phyloP scores from a whole-genome alignment of 2,329 filamentous ascomycete species.

The Claviceps spartinae region DNA sequence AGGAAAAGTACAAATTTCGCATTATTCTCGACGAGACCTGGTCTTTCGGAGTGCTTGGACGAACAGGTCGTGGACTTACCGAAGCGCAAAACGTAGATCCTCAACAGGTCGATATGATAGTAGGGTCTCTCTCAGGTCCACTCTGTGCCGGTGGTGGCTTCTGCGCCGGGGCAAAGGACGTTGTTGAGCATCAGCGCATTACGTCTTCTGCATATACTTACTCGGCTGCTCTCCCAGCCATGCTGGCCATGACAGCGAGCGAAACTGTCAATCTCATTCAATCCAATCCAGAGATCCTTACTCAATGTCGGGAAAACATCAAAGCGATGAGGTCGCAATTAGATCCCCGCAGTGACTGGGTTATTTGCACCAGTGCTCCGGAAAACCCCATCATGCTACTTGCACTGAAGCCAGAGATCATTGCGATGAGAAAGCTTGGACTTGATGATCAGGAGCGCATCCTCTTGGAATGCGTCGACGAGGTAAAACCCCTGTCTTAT shows the following conservation, averaged over 20 bases:
- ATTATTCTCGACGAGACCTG: conserved; percentile 95
- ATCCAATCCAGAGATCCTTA: conserved; percentile 69
- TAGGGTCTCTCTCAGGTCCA: conserved; percentile 81
- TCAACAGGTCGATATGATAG: conserved; percentile 89
- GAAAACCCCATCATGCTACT: conserved; percentile 85
- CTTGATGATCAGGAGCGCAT: conserved; percentile 70
- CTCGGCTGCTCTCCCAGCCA: conserved; percentile 84
- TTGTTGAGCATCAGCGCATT: conserved; percentile 92
- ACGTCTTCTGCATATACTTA: conserved; percentile 87
- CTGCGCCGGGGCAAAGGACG: conserved; percentile 81
- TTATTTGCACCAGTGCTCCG: conserved; percentile 61
- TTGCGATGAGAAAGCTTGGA: conserved; percentile 54
- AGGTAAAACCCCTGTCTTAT: conserved; percentile 45
- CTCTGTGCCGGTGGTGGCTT: conserved; percentile 91
- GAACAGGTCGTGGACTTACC: conserved; percentile 81
- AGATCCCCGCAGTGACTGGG: conserved; percentile 88
- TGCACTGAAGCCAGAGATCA: conserved; percentile 69
- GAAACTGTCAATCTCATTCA: conserved; percentile 81
- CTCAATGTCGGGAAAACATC: conserved; percentile 72
- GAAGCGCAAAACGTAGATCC: conserved; percentile 96
- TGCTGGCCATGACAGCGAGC: conserved; percentile 89
- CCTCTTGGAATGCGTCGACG: conserved; percentile 86
- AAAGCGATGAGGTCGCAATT: conserved; percentile 74
- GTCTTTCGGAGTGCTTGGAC: conserved; percentile 89
- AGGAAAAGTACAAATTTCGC: conserved; percentile 94